Evolutionary conservation across 257 asterid genomes (phyloP), one percentile per base, ranked within the genome.

Genomic region (Nicotiana paniculata): DNA sequence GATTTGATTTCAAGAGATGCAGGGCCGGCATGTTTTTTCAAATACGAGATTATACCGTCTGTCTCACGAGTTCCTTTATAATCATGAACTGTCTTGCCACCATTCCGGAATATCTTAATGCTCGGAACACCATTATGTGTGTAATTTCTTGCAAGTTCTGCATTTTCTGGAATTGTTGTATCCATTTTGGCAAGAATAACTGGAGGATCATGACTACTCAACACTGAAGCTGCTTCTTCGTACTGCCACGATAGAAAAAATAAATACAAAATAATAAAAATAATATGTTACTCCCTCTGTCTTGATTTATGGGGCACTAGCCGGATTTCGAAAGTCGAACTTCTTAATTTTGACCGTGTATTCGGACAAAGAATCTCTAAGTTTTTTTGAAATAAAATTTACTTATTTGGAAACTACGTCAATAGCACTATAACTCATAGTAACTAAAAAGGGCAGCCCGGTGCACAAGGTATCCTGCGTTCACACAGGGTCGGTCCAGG

Each of bases 1-100:
- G 96, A 90, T 81, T 89, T 93, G 77, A 93, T 92, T 84, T 92
- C 97, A 83, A 84, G 6, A 64, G 98, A 93, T 30, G 98, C 92
- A 76, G 96, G 98, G 26, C 98, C 98, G 46, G 58, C 86, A 91
- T 93, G 97, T 83, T 83, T 93, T 89, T 91, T 90, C 89, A 95
- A 81, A 88, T 88, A 95, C 2, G 88, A 77, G 63, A 87, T 92
- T 61, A 95, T 93, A 37, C 97, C 97, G 61, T 88, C 92, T 55
- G 97, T 92, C 65, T 95, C 95, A 67, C 98, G 97, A 48, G 97
- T 97, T 58, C 97, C 98, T 17, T 93, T 93, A 81, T 93, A 95
- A 0, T 93, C 97, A 68, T 92, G 95, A 81, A 84, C 68, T 79
- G 16, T 37, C 81, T 92, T 89, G 4, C 97, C 98, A 64, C 97